Evolutionary conservation across 257 asterid genomes (phyloP).

Genomic region (Apocynum venetum): DNA sequence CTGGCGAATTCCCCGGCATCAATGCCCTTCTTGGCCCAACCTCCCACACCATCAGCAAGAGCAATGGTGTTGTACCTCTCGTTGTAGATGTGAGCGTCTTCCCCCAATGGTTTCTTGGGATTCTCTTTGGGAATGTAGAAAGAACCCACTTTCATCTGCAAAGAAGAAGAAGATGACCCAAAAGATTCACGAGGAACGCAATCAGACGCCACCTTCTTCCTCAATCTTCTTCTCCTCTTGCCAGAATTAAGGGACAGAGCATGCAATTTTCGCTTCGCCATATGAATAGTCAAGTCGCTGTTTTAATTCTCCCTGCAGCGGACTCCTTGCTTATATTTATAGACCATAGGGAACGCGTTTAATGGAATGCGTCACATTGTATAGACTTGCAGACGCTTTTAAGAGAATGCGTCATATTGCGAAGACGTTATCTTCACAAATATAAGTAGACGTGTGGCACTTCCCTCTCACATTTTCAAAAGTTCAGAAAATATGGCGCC

Average conservation of each 20-base stretch:
- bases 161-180: not conserved
- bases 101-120: constrained; percentile 21
- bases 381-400: too few relatives aligned
- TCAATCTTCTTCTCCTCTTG: not conserved
- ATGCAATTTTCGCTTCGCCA: too few relatives aligned
- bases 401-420: too few relatives aligned
- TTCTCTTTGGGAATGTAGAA: constrained; percentile 30
- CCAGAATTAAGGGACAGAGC: not conserved
- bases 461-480: constrained; percentile 15
- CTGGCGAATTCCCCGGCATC: constrained; percentile 40
- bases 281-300: too few relatives aligned
- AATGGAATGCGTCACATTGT: too few relatives aligned
- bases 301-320: too few relatives aligned
- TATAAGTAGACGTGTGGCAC: not conserved
- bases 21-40: constrained; percentile 24
- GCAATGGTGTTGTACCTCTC: constrained; percentile 25
- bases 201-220: constrained; percentile 1
- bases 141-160: constrained; percentile 21
- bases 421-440: too few relatives aligned
- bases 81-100: constrained; percentile 31
- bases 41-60: constrained; percentile 44
- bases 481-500: constrained; percentile 42
- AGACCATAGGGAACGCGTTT: too few relatives aligned
- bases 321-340: too few relatives aligned
- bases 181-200: not conserved